phyloP scores from a whole-genome alignment of 352 stramenopile species.

The Phytophthora crassamura region DNA sequence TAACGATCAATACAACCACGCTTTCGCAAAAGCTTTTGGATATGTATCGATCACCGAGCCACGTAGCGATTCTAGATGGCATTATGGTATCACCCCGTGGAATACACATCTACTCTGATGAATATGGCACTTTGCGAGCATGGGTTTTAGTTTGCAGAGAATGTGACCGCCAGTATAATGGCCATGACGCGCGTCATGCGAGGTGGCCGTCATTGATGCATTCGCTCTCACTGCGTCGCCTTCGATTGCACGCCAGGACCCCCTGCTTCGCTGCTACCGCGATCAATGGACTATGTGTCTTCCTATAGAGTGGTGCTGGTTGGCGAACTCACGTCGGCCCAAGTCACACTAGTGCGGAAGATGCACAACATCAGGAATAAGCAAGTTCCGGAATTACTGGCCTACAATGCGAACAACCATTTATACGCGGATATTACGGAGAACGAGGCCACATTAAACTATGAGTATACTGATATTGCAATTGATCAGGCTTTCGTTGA shows the following conservation, averaged over 20 bases:
- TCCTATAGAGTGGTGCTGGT: slow-evolving; percentile 11
- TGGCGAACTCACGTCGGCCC: slow-evolving; percentile 1
- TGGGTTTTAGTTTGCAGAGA: slow-evolving; percentile 10
- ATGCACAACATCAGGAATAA: slow-evolving; percentile 7
- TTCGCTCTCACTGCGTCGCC: slow-evolving; percentile 13
- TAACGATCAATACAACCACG: background rate
- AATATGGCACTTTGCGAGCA: background rate
- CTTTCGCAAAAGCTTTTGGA: background rate
- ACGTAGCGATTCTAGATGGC: background rate
- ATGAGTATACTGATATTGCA: slow-evolving; percentile 9
- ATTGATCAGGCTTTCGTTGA: too few species aligned
- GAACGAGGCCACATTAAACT: background rate
- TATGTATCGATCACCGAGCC: slow-evolving; percentile 1
- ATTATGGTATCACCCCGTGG: slow-evolving; percentile 5
- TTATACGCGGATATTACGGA: background rate
- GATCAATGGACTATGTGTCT: background rate
- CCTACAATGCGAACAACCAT: too few species aligned
- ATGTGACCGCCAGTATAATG: background rate
- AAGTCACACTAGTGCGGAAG: background rate
- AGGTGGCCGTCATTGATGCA: slow-evolving; percentile 1
- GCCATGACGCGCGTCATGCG: slow-evolving; percentile 16
- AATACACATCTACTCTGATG: slow-evolving; percentile 10
- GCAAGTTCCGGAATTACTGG: background rate
- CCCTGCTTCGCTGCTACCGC: background rate
- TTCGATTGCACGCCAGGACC: slow-evolving; percentile 13